Conservation (phyloP, 805 yeast genomes). For the Sugiyamaella lignohabitans region DNA sequence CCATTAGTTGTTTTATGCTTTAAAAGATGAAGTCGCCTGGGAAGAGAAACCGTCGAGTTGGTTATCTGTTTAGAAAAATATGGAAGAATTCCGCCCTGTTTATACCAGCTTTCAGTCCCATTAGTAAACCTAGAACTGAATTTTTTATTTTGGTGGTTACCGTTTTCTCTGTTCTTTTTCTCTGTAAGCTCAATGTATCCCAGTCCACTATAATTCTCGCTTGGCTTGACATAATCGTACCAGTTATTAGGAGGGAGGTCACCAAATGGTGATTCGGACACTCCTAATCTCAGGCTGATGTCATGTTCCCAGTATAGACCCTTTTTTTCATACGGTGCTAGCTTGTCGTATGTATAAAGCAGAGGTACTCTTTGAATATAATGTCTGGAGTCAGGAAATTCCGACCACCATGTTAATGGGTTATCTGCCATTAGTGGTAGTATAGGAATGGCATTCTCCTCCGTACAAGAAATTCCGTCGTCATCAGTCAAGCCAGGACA, state of each 20-base stretch:
- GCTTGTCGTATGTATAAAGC: conserved; percentile 7
- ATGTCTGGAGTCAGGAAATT: conserved; percentile 12
- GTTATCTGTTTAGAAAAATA: no score
- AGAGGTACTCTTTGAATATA: conserved; percentile 14
- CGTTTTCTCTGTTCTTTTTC: no score
- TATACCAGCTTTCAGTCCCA: no score
- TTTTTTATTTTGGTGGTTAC: no score
- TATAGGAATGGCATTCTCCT: conserved; percentile 16
- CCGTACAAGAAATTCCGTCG: conserved; percentile 14
- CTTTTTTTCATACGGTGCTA: not conserved
- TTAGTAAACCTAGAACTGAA: no score
- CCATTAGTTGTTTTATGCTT: no score
- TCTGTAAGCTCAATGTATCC: no score
- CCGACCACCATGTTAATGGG: conserved; percentile 15
- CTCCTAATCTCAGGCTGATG: no score
- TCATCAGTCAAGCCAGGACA: conserved; percentile 17
- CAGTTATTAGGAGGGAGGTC: conserved; percentile 10
- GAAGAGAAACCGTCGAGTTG: no score
- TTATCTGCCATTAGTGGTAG: conserved; percentile 19
- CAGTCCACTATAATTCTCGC: conserved; percentile 11
- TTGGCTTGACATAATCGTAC: conserved; percentile 11
- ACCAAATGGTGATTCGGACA: not conserved
- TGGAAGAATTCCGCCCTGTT: no score
- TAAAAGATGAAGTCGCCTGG: no score
- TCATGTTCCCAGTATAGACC: no score